phyloP scores from a whole-genome alignment of 495 filamentous ascomycete genomes.

The Elaphomyces granulatus region DNA sequence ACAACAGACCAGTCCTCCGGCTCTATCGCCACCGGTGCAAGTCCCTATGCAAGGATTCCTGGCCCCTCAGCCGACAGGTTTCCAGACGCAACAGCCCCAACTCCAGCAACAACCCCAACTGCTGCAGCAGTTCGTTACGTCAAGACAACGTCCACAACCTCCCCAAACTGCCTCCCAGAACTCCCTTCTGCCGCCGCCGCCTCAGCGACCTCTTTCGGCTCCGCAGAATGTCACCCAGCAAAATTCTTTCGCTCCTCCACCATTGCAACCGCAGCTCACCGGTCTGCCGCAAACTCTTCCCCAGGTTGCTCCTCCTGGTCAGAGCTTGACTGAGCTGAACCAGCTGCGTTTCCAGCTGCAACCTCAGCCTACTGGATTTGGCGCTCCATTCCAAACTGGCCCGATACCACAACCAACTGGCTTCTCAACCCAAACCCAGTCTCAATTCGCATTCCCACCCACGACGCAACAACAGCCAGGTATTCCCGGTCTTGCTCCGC shows the following conservation, averaged over 20 bases:
- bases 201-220: conserved; percentile 71
- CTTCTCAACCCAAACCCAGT: conserved; percentile 32
- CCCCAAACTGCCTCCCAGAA: conserved; percentile 48
- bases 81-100: conserved; percentile 13
- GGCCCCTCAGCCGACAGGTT: too few species aligned
- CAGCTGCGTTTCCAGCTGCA: conserved; percentile 49
- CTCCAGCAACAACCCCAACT: conserved; percentile 7
- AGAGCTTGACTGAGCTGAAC: conserved; percentile 57
- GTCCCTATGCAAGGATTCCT: neutral
- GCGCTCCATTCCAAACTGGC: conserved; percentile 31
- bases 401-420: conserved; percentile 39
- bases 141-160: conserved; percentile 60
- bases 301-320: conserved; percentile 54
- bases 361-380: conserved; percentile 40
- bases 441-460: conserved; percentile 37
- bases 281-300: conserved; percentile 41
- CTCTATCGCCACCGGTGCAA: conserved; percentile 8
- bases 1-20: conserved; percentile 16
- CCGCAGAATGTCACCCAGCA: conserved; percentile 69
- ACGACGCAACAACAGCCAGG: conserved; percentile 38
- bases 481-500: conserved; percentile 37
- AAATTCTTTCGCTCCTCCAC: conserved; percentile 55
- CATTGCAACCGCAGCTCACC: conserved; percentile 76
- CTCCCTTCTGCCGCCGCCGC: conserved; percentile 66
- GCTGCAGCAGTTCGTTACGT: conserved; percentile 24